These are phyloP conservation scores for Lasiodiplodia theobromae DNA, from an alignment of 2,329 filamentous ascomycete genomes.

Conservation along the genomic window DNA sequence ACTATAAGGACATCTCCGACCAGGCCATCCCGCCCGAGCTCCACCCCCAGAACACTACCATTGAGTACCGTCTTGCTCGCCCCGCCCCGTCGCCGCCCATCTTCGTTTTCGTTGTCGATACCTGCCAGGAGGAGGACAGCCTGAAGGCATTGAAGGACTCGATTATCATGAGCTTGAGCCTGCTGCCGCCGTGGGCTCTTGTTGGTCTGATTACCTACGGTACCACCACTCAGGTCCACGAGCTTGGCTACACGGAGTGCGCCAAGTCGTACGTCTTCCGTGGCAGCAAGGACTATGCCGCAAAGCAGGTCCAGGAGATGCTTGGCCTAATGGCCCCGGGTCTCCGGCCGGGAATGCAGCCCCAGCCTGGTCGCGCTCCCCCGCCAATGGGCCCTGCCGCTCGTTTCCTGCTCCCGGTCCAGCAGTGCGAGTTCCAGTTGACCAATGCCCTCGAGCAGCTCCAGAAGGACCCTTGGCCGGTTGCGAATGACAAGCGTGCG, in stretches of 20 bases:
- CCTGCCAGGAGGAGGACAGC: conserved; percentile 87
- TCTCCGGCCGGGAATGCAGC: conserved; percentile 73
- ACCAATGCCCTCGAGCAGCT: conserved; percentile 95
- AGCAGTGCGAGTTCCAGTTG: conserved; percentile 96
- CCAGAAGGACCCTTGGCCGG: conserved; percentile 97
- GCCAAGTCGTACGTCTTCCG: conserved; percentile 99
- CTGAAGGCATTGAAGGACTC: conserved; percentile 84
- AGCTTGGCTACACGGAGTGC: conserved; percentile 97
- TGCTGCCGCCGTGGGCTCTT: conserved; percentile 80
- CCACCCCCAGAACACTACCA: conserved; percentile 83
- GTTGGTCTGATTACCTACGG: conserved; percentile 88
- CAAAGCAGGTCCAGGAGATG: conserved; percentile 99
- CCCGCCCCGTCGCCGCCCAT: conserved; percentile 87
- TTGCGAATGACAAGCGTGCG: conserved; percentile 88
- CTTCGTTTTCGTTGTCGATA: conserved; percentile 87
- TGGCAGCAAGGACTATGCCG: conserved; percentile 96
- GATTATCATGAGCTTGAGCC: conserved; percentile 82
- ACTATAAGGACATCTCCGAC: conserved; percentile 89
- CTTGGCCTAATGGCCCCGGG: conserved; percentile 79
- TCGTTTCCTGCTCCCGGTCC: conserved; percentile 90
- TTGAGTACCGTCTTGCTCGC: conserved; percentile 82
- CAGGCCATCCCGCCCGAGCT: conserved; percentile 84
- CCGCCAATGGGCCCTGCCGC: conserved; percentile 81
- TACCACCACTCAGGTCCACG: conserved; percentile 97
- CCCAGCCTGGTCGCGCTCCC: conserved; percentile 75